Conservation (phyloP, 2,329 filamentous ascomycete species). For the Leptographium galeiforme region DNA sequence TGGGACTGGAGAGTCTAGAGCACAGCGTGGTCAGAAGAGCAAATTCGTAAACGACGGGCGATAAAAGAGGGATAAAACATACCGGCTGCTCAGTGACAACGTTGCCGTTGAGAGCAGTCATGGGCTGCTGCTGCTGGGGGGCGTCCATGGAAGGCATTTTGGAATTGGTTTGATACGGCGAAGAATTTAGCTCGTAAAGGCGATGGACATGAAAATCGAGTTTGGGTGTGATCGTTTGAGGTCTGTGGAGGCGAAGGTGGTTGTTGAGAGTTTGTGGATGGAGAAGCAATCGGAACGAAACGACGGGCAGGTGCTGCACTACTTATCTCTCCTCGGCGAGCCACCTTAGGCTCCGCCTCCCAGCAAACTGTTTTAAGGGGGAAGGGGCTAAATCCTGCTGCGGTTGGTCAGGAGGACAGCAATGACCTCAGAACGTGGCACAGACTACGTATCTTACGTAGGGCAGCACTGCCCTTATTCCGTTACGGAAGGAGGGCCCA, state of each 20-base stretch:
- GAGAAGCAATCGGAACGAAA: not conserved
- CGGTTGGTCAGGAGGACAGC: not conserved
- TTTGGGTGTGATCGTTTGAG: not conserved
- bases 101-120: constrained; percentile 14
- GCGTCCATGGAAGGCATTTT: constrained; percentile 17
- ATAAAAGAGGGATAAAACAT: constrained; percentile 3
- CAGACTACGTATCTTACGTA: too few relatives aligned
- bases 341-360: too few relatives aligned
- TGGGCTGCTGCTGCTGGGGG: constrained; percentile 18
- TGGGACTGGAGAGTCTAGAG: constrained; percentile 15
- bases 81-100: constrained; percentile 19
- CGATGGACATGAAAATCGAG: not conserved
- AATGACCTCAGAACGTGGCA: not conserved
- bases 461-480: too few relatives aligned
- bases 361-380: too few relatives aligned
- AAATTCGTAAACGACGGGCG: not conserved
- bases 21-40: not conserved
- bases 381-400: not conserved
- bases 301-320: not conserved
- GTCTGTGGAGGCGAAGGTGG: not conserved
- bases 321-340: constrained; percentile 1
- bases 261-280: not conserved
- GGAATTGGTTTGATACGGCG: not conserved
- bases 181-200: not conserved
- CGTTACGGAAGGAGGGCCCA: too few relatives aligned